Conservation (phyloP, 805 yeast genomes). For the Candida ponderosae region DNA sequence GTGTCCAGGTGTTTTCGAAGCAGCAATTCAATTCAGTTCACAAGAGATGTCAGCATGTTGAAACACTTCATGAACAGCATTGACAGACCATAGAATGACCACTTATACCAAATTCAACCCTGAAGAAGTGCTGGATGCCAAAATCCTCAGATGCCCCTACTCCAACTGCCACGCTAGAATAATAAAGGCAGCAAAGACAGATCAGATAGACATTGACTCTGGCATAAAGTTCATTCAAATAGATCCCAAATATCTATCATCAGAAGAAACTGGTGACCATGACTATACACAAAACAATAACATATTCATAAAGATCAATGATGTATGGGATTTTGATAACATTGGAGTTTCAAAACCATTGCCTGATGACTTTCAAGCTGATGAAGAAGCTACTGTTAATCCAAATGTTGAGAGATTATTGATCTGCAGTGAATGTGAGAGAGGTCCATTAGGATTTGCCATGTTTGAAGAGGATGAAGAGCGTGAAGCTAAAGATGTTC, state of each 20-base stretch:
- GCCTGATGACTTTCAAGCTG: background rate
- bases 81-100: too few relatives aligned
- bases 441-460: constrained; percentile 72
- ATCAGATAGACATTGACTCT: background rate
- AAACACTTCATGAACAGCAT: too few relatives aligned
- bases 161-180: constrained; percentile 18
- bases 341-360: constrained; percentile 54
- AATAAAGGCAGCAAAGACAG: constrained; percentile 6
- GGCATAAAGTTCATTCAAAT: background rate
- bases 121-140: too few relatives aligned
- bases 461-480: constrained; percentile 22
- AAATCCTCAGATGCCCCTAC: constrained; percentile 13
- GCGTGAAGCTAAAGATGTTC: constrained; percentile 23
- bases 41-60: too few relatives aligned
- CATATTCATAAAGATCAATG: constrained; percentile 37
- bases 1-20: too few relatives aligned
- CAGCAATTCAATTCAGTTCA: too few relatives aligned
- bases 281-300: constrained; percentile 1
- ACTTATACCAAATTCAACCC: too few relatives aligned
- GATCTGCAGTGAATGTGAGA: constrained; percentile 70
- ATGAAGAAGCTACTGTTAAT: constrained; percentile 14
- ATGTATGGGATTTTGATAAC: constrained; percentile 76
- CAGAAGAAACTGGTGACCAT: constrained; percentile 1
- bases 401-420: constrained; percentile 41
- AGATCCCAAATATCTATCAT: too few relatives aligned